These are phyloP conservation scores for Trichoderma aggressivum DNA, from an alignment of 2,329 filamentous ascomycete species.

Conservation along the genomic window DNA sequence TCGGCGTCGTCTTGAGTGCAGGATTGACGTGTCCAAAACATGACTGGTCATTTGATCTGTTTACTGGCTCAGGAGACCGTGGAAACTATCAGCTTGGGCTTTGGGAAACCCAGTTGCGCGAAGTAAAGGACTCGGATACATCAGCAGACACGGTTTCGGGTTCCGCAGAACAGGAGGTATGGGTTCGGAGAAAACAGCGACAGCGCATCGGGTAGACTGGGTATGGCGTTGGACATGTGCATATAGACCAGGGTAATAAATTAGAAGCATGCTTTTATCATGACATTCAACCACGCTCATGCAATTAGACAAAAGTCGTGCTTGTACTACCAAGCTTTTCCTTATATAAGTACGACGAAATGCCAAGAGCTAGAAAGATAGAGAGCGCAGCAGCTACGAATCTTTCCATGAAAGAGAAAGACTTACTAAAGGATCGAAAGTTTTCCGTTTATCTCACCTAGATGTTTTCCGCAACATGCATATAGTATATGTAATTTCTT, in stretches of 20 bases:
- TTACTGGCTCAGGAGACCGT: constrained; percentile 59
- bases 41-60: constrained; percentile 68
- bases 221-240: not conserved
- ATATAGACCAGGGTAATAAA: no score
- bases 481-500: not conserved
- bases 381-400: not conserved
- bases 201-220: constrained; percentile 22
- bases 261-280: not conserved
- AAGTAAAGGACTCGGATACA: constrained; percentile 1
- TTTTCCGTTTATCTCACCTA: not conserved
- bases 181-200: constrained; percentile 43
- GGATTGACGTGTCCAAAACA: constrained; percentile 67
- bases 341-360: not conserved
- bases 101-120: constrained; percentile 61
- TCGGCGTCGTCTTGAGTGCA: constrained; percentile 59
- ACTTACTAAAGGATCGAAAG: not conserved
- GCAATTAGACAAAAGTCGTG: not conserved
- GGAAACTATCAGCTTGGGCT: constrained; percentile 58
- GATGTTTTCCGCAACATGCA: not conserved
- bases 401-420: not conserved
- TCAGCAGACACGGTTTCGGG: not conserved
- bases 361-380: not conserved
- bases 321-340: not conserved
- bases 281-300: not conserved
- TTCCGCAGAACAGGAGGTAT: constrained; percentile 35